Conservation (phyloP, 371 early-diverging fungal species). For the Mortierella sp. region DNA sequence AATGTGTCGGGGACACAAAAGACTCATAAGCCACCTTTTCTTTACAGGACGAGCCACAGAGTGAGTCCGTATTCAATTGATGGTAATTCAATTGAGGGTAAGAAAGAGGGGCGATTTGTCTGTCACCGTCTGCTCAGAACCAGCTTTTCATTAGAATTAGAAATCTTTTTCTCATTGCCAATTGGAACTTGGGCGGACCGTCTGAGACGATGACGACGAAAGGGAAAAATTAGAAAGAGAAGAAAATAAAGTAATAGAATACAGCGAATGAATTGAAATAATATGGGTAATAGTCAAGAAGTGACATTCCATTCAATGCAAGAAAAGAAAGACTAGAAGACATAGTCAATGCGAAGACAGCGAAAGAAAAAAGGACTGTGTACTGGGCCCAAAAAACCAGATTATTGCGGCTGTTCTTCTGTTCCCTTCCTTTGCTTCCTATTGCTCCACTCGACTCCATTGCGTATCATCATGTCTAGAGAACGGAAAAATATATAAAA, state of each 20-base stretch:
- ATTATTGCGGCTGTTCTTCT: not conserved
- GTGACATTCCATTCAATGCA: conserved; percentile 20
- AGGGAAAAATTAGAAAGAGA: not conserved
- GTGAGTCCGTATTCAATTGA: not conserved
- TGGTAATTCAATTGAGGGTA: not conserved
- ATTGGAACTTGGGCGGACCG: not conserved
- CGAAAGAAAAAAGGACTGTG: not conserved
- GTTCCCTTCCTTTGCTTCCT: too few species aligned
- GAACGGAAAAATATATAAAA: too few species aligned
- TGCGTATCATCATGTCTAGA: too few species aligned
- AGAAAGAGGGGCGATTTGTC: too few species aligned
- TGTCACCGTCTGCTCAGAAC: conserved; percentile 8
- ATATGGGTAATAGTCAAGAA: not conserved
- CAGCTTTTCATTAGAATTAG: conserved; percentile 6
- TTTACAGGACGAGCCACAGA: too few species aligned
- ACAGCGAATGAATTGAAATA: not conserved
- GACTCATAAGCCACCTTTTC: not conserved
- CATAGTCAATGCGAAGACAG: not conserved
- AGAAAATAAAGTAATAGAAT: conserved; percentile 5
- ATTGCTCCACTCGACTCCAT: not conserved
- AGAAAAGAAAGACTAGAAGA: not conserved
- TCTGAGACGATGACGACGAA: conserved; percentile 4
- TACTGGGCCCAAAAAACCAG: not conserved
- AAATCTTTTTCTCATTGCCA: too few species aligned
- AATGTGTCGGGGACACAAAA: not conserved